Evolutionary conservation across 306 rosid genomes (phyloP).

Genomic region (Quercus variabilis): DNA sequence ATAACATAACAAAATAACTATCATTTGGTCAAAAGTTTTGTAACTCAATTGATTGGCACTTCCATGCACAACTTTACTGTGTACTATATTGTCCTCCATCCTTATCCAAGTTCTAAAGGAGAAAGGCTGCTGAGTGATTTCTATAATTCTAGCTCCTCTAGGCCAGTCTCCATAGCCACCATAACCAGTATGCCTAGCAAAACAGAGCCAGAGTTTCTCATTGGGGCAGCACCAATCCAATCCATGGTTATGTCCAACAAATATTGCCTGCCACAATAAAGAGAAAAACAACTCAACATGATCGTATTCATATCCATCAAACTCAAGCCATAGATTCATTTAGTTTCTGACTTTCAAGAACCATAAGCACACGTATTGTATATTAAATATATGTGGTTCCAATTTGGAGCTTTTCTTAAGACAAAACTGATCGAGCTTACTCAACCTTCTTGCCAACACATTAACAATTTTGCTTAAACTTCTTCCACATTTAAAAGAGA

Average conservation of each 20-base stretch:
- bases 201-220: constrained; percentile 64
- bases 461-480: not conserved
- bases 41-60: too few species aligned
- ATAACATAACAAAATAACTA: too few species aligned
- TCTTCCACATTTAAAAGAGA: not conserved
- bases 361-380: not conserved
- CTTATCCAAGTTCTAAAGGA: constrained; percentile 70
- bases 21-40: too few species aligned
- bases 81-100: constrained; percentile 69
- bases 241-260: constrained; percentile 91
- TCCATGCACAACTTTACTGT: constrained; percentile 21
- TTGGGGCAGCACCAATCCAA: constrained; percentile 87
- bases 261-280: constrained; percentile 57
- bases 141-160: constrained; percentile 62
- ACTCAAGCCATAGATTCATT: not conserved
- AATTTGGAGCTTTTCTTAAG: not conserved
- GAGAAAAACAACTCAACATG: constrained; percentile 7
- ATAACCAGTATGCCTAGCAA: constrained; percentile 78
- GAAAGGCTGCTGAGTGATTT: constrained; percentile 56
- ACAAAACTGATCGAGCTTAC: not conserved
- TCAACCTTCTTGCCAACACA: not conserved
- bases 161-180: constrained; percentile 80
- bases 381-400: not conserved
- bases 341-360: not conserved
- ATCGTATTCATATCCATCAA: not conserved